These are phyloP conservation scores for Cyberlindnera xylosilytica DNA, from an alignment of 805 yeast species.

Conservation along the genomic window DNA sequence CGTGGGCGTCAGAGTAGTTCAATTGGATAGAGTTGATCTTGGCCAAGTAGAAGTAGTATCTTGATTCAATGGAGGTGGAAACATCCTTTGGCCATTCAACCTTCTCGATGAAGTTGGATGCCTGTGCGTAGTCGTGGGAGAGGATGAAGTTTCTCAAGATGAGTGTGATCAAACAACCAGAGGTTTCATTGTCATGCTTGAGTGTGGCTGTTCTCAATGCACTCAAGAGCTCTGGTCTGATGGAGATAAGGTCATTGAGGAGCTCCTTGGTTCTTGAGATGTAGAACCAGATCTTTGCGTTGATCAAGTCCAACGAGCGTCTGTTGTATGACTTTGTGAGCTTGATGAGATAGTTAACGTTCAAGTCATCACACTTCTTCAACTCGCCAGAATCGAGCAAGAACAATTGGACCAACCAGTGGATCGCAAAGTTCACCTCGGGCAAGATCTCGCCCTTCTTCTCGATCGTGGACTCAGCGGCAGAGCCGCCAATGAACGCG, in stretches of 20 bases:
- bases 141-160: slow-evolving; percentile 76
- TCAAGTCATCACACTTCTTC: slow-evolving; percentile 49
- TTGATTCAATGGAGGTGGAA: slow-evolving; percentile 82
- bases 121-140: slow-evolving; percentile 79
- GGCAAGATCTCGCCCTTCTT: slow-evolving; percentile 49
- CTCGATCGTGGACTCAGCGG: slow-evolving; percentile 27
- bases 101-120: slow-evolving; percentile 85
- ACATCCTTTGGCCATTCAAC: slow-evolving; percentile 84
- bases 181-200: slow-evolving; percentile 90
- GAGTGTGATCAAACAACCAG: slow-evolving; percentile 82
- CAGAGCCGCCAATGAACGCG: slow-evolving; percentile 35
- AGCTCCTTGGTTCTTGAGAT: slow-evolving; percentile 75
- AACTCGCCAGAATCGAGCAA: slow-evolving; percentile 61
- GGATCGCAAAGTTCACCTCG: slow-evolving; percentile 77
- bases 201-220: slow-evolving; percentile 85
- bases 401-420: slow-evolving; percentile 73
- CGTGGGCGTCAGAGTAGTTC: slow-evolving; percentile 87
- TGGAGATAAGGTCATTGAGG: slow-evolving; percentile 43
- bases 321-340: slow-evolving; percentile 62
- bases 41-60: slow-evolving; percentile 91
- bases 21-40: slow-evolving; percentile 87
- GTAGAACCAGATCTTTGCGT: slow-evolving; percentile 93
- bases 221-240: slow-evolving; percentile 66
- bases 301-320: slow-evolving; percentile 79
- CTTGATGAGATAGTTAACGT: slow-evolving; percentile 44